Evolutionary conservation across 2,329 filamentous ascomycete species (phyloP).

Genomic region (Elsinoe ampelina): DNA sequence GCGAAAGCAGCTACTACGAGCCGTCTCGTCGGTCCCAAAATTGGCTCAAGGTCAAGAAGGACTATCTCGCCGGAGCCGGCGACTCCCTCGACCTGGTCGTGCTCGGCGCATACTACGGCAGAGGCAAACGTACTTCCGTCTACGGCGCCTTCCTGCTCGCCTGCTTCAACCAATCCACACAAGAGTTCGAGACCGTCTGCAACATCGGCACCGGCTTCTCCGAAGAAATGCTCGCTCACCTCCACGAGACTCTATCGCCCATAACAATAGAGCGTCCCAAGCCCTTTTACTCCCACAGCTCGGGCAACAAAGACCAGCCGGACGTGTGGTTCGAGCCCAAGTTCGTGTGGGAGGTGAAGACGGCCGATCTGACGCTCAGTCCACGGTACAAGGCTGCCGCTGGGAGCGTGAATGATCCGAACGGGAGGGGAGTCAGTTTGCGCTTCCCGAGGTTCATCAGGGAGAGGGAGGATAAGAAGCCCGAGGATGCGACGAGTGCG

Average conservation of each 20-base stretch:
- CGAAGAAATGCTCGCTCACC: constrained; percentile 81
- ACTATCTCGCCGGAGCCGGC: constrained; percentile 87
- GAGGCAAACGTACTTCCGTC: constrained; percentile 88
- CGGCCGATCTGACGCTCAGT: constrained; percentile 85
- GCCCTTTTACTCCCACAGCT: constrained; percentile 84
- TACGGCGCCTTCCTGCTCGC: constrained; percentile 94
- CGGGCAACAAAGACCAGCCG: constrained; percentile 81
- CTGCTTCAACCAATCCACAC: constrained; percentile 72
- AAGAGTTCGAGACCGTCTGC: constrained; percentile 90
- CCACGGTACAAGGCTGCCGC: constrained; percentile 88
- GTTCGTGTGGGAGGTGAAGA: constrained; percentile 96
- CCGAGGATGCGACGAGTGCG: constrained; percentile 76
- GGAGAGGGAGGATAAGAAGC: constrained; percentile 88
- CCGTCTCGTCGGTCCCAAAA: constrained; percentile 93
- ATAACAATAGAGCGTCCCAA: constrained; percentile 84
- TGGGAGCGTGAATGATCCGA: constrained; percentile 39
- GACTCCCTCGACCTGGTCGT: constrained; percentile 96
- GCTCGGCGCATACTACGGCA: constrained; percentile 85
- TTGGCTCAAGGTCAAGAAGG: constrained; percentile 98
- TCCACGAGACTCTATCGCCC: constrained; percentile 65
- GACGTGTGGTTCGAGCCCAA: constrained; percentile 97
- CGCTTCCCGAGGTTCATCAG: constrained; percentile 92
- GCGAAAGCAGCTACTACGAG: constrained; percentile 85
- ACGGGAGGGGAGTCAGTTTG: constrained; percentile 69
- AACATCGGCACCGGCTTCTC: constrained; percentile 98